Evolutionary conservation across 2,329 filamentous ascomycete genomes (phyloP).

Genomic region (Teratosphaeria gauchensis): DNA sequence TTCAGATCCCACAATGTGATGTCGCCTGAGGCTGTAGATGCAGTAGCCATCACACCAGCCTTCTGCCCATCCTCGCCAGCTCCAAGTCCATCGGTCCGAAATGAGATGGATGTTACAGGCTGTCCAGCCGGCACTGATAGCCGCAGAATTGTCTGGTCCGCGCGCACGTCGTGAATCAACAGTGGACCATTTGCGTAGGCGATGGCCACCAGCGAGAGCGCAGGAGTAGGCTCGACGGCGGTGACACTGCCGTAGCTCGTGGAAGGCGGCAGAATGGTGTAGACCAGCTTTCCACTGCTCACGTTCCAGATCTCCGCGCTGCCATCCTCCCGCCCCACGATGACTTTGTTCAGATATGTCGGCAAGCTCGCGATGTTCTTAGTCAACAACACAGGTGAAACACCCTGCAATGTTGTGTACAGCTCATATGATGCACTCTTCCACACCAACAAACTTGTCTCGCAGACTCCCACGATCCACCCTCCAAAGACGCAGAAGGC

Average conservation of each 20-base stretch:
- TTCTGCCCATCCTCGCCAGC: conserved; percentile 78
- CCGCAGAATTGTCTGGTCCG: conserved; percentile 60
- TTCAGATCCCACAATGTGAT: conserved; percentile 96
- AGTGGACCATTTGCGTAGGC: conserved; percentile 74
- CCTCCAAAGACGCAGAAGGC: conserved; percentile 77
- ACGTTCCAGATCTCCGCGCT: conserved; percentile 97
- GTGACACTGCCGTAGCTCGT: conserved; percentile 71
- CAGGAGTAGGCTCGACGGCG: conserved; percentile 73
- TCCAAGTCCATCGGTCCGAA: conserved; percentile 79
- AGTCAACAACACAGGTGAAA: conserved; percentile 55
- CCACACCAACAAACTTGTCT: conserved; percentile 77
- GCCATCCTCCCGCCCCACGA: conserved; percentile 78
- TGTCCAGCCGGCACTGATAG: conserved; percentile 48
- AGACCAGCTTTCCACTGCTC: conserved; percentile 80
- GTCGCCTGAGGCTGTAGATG: conserved; percentile 69
- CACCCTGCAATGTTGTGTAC: conserved; percentile 68
- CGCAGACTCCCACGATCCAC: conserved; percentile 77
- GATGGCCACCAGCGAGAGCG: conserved; percentile 75
- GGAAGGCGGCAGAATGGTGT: conserved; percentile 72
- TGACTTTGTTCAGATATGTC: conserved; percentile 92
- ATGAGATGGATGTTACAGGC: conserved; percentile 73
- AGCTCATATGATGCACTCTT: conserved; percentile 74
- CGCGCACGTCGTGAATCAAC: conserved; percentile 70
- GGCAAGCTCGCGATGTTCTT: conserved; percentile 80
- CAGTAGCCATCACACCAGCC: conserved; percentile 89